These are phyloP conservation scores for Aurifilum marmelostoma DNA, from an alignment of 2,329 filamentous ascomycete genomes.

Conservation along the genomic window DNA sequence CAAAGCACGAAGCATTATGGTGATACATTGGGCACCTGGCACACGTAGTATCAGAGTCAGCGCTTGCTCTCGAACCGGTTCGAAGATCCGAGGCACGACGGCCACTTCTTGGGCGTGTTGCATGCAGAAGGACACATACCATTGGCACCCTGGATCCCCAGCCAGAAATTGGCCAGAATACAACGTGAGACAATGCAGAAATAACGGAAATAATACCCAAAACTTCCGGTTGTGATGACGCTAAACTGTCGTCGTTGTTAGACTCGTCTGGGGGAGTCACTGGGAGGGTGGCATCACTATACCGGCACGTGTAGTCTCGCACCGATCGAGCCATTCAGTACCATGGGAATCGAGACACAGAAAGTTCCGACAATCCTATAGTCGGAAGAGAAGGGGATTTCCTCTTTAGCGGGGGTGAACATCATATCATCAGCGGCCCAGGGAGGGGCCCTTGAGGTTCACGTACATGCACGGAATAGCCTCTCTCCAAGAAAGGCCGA, in stretches of 20 bases:
- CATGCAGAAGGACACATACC: constrained; percentile 33
- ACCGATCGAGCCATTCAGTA: constrained; percentile 52
- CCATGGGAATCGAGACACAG: constrained; percentile 59
- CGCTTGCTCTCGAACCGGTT: not conserved
- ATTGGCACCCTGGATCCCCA: constrained; percentile 68
- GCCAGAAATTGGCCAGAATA: constrained; percentile 57
- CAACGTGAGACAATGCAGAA: constrained; percentile 44
- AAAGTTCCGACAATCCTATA: constrained; percentile 60
- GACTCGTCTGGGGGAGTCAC: not conserved
- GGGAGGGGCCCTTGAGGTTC: constrained; percentile 33
- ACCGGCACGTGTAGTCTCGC: constrained; percentile 47
- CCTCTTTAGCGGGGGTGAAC: not conserved
- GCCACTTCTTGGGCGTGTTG: not conserved
- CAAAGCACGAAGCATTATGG: constrained; percentile 48
- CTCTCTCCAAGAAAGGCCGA: constrained; percentile 41
- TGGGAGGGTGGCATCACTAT: not conserved
- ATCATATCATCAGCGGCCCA: constrained; percentile 38
- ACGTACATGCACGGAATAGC: constrained; percentile 24
- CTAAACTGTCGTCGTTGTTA: constrained; percentile 39
- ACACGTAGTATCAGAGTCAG: not conserved
- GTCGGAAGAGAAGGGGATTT: not conserved
- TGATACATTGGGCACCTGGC: constrained; percentile 50
- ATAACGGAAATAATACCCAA: constrained; percentile 49
- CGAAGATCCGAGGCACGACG: not conserved
- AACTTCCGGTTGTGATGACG: constrained; percentile 48